A percentile compares a stretch with the other conserved stretches of the same genome.
These are phyloP conservation scores for Lipomyces orientalis DNA, from an alignment of 805 yeast genomes.

Conservation along the genomic window DNA sequence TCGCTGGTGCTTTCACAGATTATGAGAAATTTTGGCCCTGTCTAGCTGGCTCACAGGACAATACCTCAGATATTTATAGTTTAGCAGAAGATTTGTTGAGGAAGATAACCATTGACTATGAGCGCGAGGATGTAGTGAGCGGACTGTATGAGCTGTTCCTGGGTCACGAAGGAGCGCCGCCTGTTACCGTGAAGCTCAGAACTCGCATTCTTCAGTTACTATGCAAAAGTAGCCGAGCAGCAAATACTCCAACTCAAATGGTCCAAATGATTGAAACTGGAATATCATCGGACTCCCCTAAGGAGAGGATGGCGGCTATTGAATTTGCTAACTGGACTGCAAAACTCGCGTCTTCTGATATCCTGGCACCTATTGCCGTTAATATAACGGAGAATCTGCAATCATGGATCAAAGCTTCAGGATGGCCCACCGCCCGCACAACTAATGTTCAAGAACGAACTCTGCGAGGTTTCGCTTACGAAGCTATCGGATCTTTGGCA, in stretches of 20 bases:
- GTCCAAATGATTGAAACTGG: conserved; percentile 60
- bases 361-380: conserved; percentile 29
- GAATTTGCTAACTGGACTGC: conserved; percentile 69
- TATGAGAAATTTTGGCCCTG: conserved; percentile 54
- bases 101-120: conserved; percentile 59
- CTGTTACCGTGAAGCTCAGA: conserved; percentile 56
- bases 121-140: conserved; percentile 54
- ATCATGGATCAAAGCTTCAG: conserved; percentile 41
- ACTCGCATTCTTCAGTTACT: conserved; percentile 54
- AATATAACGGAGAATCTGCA: conserved; percentile 26
- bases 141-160: conserved; percentile 55
- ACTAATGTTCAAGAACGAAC: conserved; percentile 32
- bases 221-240: conserved; percentile 59
- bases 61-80: conserved; percentile 60
- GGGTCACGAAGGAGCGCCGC: conserved; percentile 56
- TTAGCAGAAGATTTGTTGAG: conserved; percentile 58
- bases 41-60: conserved; percentile 68
- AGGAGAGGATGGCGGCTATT: conserved; percentile 62
- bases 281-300: conserved; percentile 58
- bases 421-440: conserved; percentile 43
- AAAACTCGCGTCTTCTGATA: conserved; percentile 42
- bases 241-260: conserved; percentile 52
- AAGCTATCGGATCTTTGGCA: conserved; percentile 71
- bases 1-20: conserved; percentile 52
- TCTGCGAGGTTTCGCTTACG: conserved; percentile 72